Base-by-base conservation (phyloP, 148 eudicot species). In the Limonium bicolor region DNA sequence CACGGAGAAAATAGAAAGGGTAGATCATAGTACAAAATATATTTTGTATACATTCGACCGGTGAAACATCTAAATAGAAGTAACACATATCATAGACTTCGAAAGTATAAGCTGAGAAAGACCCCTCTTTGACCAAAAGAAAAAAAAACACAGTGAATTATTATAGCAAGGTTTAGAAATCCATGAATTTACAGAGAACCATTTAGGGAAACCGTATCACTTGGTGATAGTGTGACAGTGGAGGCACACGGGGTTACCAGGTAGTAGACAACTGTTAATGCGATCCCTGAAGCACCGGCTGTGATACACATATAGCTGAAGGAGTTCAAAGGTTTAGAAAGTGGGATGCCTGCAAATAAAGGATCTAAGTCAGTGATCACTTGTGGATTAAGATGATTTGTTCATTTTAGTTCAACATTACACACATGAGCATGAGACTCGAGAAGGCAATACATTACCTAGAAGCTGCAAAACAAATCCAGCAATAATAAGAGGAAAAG, bases 261-360 rank as follows among this genome's bases (percentile, higher is more conserved):
- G 59, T 76, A 76, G 69, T 54, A 84, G 24, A 73, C 49, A 44
- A 58, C 35, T 40, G 68, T 59, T 34, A 79, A 66, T 52, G 80
- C 59, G 46, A 84, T 53, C 37, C 94, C 94, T 46, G 88, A 70
- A 63, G 70, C 64, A 60, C 94, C 94, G 18, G 88, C 78, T 35
- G 94, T 84, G 56, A 76, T 51, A 61, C 74, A 64, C 79, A 71
- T 73, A 55, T 84, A 84, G 65, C 88, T 84, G 36, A 84, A 50
- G 14, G 94, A 76, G 62, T 79, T 79, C 5, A 84, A 65, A 5
- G 88, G 94, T 55, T 84, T 84, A 43, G 85, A 73, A 20, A 66
- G 51, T 23, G 84, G 88, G 56, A 83, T 62, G 46, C 94, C 94
- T 83, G 59, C 22, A 51, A 58, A 27, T 39, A 56, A 51, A 36